Conservation (phyloP, 2,329 filamentous ascomycete species). For the Diaporthe sp. region DNA sequence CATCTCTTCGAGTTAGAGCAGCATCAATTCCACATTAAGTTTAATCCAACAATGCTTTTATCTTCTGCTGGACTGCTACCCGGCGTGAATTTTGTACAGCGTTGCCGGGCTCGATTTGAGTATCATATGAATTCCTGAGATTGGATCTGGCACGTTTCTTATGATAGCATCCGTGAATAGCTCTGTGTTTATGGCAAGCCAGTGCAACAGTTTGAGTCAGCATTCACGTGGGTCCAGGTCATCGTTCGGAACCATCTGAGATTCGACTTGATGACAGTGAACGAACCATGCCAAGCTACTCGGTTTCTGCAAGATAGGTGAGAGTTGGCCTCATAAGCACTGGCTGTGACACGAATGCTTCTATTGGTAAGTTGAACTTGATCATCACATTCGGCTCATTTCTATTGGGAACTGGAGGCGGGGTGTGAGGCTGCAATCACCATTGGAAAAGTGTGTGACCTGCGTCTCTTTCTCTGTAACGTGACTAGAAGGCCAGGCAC, state of each 20-base stretch:
- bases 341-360: not conserved
- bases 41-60: not conserved
- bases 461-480: too few relatives aligned
- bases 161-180: not conserved
- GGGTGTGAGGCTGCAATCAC: too few relatives aligned
- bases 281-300: too few relatives aligned
- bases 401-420: too few relatives aligned
- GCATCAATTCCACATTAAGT: not conserved
- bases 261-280: not conserved
- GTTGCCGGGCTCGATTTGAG: too few relatives aligned
- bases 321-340: not conserved
- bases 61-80: not conserved
- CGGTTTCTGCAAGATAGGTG: too few relatives aligned
- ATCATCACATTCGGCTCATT: too few relatives aligned
- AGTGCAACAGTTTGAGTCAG: not conserved
- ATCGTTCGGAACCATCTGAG: not conserved
- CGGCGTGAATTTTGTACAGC: not conserved
- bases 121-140: not conserved
- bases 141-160: not conserved
- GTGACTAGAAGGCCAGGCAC: too few relatives aligned
- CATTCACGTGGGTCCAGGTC: not conserved
- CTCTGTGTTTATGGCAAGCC: not conserved
- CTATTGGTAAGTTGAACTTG: too few relatives aligned
- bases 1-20: conserved; percentile 52
- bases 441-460: too few relatives aligned